phyloP scores from a whole-genome alignment of 108 stramenopile genomes.

The Nitzschia putrida region DNA sequence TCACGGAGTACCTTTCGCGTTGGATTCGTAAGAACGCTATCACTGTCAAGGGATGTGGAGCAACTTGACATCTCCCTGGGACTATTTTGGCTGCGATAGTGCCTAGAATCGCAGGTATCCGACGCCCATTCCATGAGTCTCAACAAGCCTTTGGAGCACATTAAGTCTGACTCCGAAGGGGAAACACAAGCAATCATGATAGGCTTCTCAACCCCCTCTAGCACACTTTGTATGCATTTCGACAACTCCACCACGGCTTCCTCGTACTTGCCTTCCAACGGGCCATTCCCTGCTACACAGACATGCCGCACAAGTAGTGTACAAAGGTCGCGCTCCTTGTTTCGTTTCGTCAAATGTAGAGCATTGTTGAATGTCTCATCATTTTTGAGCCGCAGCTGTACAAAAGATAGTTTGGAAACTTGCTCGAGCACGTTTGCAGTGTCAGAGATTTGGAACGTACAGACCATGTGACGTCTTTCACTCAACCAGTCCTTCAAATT shows the following conservation, averaged over 20 bases:
- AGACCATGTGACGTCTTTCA: too few species aligned
- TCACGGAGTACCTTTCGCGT: neutral
- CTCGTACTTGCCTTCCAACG: neutral
- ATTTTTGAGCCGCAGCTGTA: too few species aligned
- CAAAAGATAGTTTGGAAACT: too few species aligned
- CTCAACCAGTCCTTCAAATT: too few species aligned
- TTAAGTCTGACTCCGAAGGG: constrained; percentile 1
- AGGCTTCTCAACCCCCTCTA: neutral
- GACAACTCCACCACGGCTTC: neutral
- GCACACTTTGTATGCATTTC: neutral
- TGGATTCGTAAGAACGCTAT: neutral
- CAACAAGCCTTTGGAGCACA: neutral
- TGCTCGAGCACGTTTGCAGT: too few species aligned
- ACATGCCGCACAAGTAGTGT: too few species aligned
- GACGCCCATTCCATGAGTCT: neutral
- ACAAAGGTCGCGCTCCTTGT: too few species aligned
- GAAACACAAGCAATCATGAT: constrained; percentile 16
- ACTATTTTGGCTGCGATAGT: neutral
- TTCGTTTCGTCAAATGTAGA: too few species aligned
- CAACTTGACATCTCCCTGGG: neutral
- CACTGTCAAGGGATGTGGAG: neutral
- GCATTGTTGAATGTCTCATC: too few species aligned
- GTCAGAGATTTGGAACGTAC: too few species aligned
- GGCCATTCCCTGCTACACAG: too few species aligned
- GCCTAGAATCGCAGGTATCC: neutral